Percentiles rank a stretch among this genome's conserved stretches.
phyloP scores from a whole-genome alignment of 169 alveolate genomes.

The Cryptosporidium baileyi region DNA sequence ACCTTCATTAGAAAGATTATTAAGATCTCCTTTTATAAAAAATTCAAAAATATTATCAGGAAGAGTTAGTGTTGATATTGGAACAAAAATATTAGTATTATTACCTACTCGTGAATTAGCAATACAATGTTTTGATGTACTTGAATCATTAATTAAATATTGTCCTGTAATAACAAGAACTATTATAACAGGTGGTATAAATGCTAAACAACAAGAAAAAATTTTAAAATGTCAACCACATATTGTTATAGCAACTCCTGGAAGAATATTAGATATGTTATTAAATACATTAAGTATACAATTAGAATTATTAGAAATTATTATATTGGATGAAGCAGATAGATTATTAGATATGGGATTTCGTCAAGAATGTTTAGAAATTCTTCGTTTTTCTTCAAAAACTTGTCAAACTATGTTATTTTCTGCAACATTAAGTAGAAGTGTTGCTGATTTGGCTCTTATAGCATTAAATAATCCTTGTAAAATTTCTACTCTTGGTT shows the following conservation, averaged over 20 bases:
- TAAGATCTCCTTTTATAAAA: constrained; percentile 78
- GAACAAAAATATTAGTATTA: constrained; percentile 86
- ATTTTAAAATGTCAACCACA: constrained; percentile 92
- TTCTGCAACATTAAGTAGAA: constrained; percentile 87
- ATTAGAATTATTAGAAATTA: constrained; percentile 85
- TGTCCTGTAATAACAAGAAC: constrained; percentile 79
- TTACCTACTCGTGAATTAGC: constrained; percentile 93
- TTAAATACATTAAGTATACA: constrained; percentile 72
- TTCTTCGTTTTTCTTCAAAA: constrained; percentile 73
- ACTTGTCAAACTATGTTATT: constrained; percentile 86
- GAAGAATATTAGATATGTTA: constrained; percentile 94
- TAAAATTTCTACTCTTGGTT: constrained; percentile 45
- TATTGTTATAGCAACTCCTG: constrained; percentile 97
- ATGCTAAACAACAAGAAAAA: constrained; percentile 82
- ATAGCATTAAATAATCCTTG: constrained; percentile 82
- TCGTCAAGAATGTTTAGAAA: constrained; percentile 81
- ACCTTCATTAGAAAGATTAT: constrained; percentile 86
- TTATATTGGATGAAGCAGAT: constrained; percentile 95
- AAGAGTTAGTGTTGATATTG: constrained; percentile 56
- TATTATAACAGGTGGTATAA: constrained; percentile 88
- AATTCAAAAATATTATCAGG: constrained; percentile 71
- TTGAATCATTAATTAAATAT: constrained; percentile 81
- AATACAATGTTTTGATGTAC: constrained; percentile 85
- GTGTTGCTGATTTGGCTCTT: constrained; percentile 82
- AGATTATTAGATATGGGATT: constrained; percentile 94